Evolutionary conservation across 495 filamentous ascomycete species (phyloP), one percentile per base, ranked within the genome.

Genomic region (Tuber borchii): DNA sequence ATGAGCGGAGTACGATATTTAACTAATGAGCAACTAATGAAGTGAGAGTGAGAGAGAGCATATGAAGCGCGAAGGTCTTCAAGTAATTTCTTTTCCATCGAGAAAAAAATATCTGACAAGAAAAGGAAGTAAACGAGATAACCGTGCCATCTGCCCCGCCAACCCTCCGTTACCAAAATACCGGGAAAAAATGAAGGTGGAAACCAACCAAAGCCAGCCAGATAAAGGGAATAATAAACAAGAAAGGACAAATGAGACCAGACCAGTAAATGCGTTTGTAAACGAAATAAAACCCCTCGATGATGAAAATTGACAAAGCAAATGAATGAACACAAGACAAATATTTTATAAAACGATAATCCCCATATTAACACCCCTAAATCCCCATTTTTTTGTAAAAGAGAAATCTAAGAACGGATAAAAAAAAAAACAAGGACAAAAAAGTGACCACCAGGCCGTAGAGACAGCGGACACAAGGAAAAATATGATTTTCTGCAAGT

Each of bases 351-450:
- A 65, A 56, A 65, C 26, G 12, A 65, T 65, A 12, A 65, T 31
- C 26, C 56, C 56, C 56, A 65, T 65, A 65, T 65, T 65, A 65
- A 65, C 56, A 65, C 56, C 56, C 56, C 56, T 16, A 65, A 65
- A n/a, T 65, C n/a, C 56, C 56, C 2, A 12, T 65, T 65, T 65
- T 61, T 61, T 65, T 65, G n/a, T 31, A 31, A 16, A 61, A 65
- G 26, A 65, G 26, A 65, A 65, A 65, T 65, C 56, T 65, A 65
- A 61, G 51, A 61, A 65, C 56, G 56, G 10, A 65, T 65, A 17
- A 65, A 31, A 12, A 2, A 61, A 65, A 31, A 65, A 26, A 2
- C 31, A 61, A 26, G 31, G 56, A 65, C 12, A 65, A 26, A 65
- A 65, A 65, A 31, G 56, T n/a, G 12, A 65, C 56, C 56, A 65